Evolutionary conservation across 768 basidiomycete genomes (phyloP).

Genomic region (Phaeotremella skinneri): DNA sequence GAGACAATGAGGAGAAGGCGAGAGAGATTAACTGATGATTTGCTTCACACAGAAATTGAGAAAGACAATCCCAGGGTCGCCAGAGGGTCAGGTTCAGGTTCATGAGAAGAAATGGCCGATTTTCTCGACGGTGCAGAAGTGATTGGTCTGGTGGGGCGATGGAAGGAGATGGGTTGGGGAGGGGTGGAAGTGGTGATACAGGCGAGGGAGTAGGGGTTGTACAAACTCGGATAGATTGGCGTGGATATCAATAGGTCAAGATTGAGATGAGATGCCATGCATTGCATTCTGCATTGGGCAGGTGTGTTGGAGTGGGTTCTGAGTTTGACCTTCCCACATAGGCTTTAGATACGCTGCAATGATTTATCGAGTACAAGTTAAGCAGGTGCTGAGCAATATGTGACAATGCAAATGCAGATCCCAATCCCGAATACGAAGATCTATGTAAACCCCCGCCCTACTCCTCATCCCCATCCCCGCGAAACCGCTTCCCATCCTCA

Average conservation of each 20-base stretch:
- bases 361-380: too few species aligned
- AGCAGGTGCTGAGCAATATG: too few species aligned
- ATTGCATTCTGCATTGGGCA: too few species aligned
- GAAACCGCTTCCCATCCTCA: constrained; percentile 29
- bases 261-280: too few species aligned
- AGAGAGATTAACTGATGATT: background rate
- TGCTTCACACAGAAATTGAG: constrained; percentile 65
- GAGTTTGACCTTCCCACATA: too few species aligned
- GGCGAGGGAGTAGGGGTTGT: background rate
- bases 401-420: too few species aligned
- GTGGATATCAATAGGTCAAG: too few species aligned
- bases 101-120: constrained; percentile 86
- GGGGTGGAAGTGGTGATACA: background rate
- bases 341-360: too few species aligned
- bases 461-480: constrained; percentile 42
- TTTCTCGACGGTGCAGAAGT: constrained; percentile 82
- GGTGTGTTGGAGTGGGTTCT: too few species aligned
- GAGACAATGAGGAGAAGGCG: too few species aligned
- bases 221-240: too few species aligned
- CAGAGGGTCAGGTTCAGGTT: constrained; percentile 74
- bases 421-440: too few species aligned
- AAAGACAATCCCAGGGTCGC: constrained; percentile 86
- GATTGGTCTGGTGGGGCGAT: background rate
- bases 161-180: background rate
- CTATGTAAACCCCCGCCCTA: constrained; percentile 8